Base-by-base conservation (phyloP, 805 yeast genomes). In the Ogataea nakhonphanomensis region DNA sequence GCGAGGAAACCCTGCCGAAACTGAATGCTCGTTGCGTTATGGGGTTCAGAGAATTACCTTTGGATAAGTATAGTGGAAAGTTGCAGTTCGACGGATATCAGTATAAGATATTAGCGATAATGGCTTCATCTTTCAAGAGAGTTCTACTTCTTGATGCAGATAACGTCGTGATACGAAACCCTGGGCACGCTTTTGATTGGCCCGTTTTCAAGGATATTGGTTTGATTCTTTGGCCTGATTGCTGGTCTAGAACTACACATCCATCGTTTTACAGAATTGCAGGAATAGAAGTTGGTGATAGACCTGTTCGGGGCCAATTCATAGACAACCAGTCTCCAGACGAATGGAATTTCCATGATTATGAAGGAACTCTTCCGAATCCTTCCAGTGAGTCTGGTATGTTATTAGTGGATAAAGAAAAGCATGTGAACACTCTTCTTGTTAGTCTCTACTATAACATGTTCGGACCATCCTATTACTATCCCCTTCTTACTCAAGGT, bases 361-460 rank as follows among this genome's bases (percentile, higher is more conserved):
- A 79, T 39, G 74, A 74, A 43, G 82, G 83, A 25, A 59, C 89
- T 0, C 54, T 83, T 33, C 85, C 87, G 1, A 81, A 83, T 52
- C 76, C 84, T 5, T 66, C 85, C 4, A 66, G 81, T 1, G 90
- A 83, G 61, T 74, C 87, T 1, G 91, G 90, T 8, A 81, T 81
- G 70, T 46, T 83, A 28, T 39, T 83, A 53, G 67, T 83, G 20
- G 75, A 79, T 55, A 83, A 81, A 52, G 61, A 67, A 6, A 56
- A 61, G 5, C 89, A 81, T 47, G 58, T 74, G 32, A 68, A 69
- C 30, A 78, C 85, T 0, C 56, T 82, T 38, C 56, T 81, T 14
- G 59, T 83, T 29, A 67, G 83, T 2, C 57, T 80, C 13, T 82
- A 81, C 57, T 81, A 83, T 55, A 83, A 83, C 52, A 61, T 79